These are phyloP conservation scores for Populus davidiana DNA, from an alignment of 345 rosid species.

Conservation along the genomic window DNA sequence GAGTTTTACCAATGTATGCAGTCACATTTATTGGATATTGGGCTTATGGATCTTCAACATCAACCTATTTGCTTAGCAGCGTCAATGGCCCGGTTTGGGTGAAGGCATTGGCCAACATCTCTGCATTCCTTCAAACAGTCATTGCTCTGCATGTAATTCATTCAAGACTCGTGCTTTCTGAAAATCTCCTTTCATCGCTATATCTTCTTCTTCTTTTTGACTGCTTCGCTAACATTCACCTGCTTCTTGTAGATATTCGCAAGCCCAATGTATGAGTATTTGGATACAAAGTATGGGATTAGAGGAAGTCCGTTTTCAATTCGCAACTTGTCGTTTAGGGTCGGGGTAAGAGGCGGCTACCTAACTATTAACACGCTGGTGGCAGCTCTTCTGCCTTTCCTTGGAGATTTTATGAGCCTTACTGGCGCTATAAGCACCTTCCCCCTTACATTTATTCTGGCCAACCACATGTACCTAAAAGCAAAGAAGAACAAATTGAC, in stretches of 20 bases:
- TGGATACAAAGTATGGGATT: slow-evolving; percentile 80
- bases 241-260: slow-evolving; percentile 65
- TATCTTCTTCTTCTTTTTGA: neutral
- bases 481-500: slow-evolving; percentile 53
- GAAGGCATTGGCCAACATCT: slow-evolving; percentile 66
- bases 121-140: slow-evolving; percentile 81
- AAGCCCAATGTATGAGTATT: slow-evolving; percentile 80
- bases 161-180: neutral
- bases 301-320: slow-evolving; percentile 57
- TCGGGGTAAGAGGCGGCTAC: slow-evolving; percentile 73
- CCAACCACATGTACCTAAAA: slow-evolving; percentile 80
- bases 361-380: slow-evolving; percentile 62
- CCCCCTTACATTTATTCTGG: slow-evolving; percentile 86
- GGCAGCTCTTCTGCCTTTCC: slow-evolving; percentile 79
- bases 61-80: slow-evolving; percentile 65
- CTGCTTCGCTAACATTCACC: neutral
- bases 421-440: slow-evolving; percentile 90
- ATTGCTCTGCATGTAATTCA: slow-evolving; percentile 73
- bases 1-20: slow-evolving; percentile 67
- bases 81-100: slow-evolving; percentile 78
- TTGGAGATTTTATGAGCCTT: slow-evolving; percentile 88
- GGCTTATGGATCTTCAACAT: slow-evolving; percentile 87
- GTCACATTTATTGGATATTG: slow-evolving; percentile 79
- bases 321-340: slow-evolving; percentile 55
- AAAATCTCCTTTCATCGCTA: neutral